A percentile compares a stretch with the other conserved stretches of the same genome.
Evolutionary conservation across 176 grass and related monocot genomes (phyloP).

Genomic region (Rhynchospora tenuis): DNA sequence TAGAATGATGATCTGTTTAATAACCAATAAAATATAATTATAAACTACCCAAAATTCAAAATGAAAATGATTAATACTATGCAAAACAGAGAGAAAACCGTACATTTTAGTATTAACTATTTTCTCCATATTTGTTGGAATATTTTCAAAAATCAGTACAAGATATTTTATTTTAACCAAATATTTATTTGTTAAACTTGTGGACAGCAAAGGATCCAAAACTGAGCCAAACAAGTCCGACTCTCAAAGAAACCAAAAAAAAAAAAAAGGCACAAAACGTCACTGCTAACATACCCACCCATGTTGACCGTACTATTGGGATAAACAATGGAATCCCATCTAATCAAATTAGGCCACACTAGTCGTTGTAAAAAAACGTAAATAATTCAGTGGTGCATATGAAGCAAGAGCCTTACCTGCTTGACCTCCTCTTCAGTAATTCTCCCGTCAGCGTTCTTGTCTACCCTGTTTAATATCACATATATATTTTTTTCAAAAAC

Average conservation of each 20-base stretch:
- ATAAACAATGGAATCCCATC: neutral
- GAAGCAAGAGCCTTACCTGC: constrained; percentile 31
- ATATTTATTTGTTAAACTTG: constrained; percentile 3
- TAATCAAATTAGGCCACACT: neutral
- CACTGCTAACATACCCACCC: neutral
- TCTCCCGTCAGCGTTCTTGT: constrained; percentile 88
- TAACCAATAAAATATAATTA: neutral
- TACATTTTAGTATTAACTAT: neutral
- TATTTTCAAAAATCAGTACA: neutral
- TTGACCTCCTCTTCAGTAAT: constrained; percentile 81
- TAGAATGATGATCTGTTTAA: constrained; percentile 63
- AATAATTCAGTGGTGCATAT: neutral
- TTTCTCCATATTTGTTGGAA: neutral
- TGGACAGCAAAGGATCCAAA: neutral
- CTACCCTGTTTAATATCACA: constrained; percentile 46
- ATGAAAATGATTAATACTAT: neutral
- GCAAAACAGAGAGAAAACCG: neutral
- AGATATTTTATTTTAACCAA: neutral
- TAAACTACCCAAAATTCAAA: neutral
- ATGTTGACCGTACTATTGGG: neutral
- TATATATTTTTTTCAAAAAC: neutral
- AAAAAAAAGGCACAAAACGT: neutral
- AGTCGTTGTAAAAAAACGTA: neutral
- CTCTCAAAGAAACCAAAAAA: neutral
- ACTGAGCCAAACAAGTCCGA: neutral